phyloP scores from a whole-genome alignment of 768 basidiomycete species.

The Suillus clintonianus region DNA sequence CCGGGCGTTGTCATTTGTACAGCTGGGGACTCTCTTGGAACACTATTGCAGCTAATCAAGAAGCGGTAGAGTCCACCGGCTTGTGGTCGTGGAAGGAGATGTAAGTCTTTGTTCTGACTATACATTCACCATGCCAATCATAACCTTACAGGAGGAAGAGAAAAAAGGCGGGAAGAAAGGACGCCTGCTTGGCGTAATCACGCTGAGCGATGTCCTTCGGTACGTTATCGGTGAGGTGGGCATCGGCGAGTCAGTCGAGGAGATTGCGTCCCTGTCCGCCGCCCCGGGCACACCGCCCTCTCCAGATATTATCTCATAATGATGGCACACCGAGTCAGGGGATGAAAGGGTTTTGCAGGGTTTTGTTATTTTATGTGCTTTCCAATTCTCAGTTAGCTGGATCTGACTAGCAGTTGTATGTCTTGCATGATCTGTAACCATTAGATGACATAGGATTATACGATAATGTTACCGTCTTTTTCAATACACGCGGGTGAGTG shows the following conservation, averaged over 20 bases:
- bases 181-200: conserved; percentile 82
- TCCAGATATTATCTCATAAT: conserved; percentile 20
- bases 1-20: conserved; percentile 97
- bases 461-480: neutral
- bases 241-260: conserved; percentile 45
- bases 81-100: conserved; percentile 95
- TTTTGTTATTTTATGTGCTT: conserved; percentile 3
- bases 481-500: neutral
- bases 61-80: conserved; percentile 91
- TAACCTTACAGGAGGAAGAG: conserved; percentile 67
- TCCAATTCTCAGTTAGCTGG: conserved; percentile 1
- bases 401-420: conserved; percentile 9
- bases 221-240: conserved; percentile 74
- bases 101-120: conserved; percentile 38
- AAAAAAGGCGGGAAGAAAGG: conserved; percentile 80
- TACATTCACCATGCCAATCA: neutral
- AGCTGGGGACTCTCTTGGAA: conserved; percentile 87
- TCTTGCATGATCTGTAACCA: conserved; percentile 5
- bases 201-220: conserved; percentile 83
- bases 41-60: conserved; percentile 88
- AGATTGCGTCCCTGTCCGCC: conserved; percentile 11
- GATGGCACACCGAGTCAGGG: neutral
- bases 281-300: conserved; percentile 14
- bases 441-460: conserved; percentile 3
- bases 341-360: neutral